These are phyloP conservation scores for Colletotrichum salicis DNA, from an alignment of 2,329 filamentous ascomycete species.

Conservation along the genomic window DNA sequence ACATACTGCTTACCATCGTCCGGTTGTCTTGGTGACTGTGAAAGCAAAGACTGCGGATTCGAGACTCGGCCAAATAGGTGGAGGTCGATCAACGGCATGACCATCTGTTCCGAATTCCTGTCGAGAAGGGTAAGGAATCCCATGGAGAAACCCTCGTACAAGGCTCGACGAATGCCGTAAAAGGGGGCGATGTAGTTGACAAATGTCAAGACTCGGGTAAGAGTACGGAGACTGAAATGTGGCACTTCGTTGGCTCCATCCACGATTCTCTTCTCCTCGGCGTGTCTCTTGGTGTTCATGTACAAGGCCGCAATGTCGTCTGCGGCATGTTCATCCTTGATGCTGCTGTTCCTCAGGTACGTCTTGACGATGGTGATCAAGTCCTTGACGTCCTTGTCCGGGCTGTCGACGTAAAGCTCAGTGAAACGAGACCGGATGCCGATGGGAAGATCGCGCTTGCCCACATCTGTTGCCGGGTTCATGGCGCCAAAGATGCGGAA, in stretches of 20 bases:
- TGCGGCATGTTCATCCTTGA: slow-evolving; percentile 77
- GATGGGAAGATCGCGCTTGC: slow-evolving; percentile 91
- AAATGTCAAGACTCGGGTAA: slow-evolving; percentile 90
- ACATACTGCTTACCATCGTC: slow-evolving; percentile 82
- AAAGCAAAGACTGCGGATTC: slow-evolving; percentile 78
- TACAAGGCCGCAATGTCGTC: slow-evolving; percentile 89
- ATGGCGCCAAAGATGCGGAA: slow-evolving; percentile 98
- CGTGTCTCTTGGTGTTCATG: slow-evolving; percentile 84
- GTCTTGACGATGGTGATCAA: slow-evolving; percentile 87
- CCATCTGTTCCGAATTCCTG: slow-evolving; percentile 79
- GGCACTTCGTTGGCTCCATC: slow-evolving; percentile 96
- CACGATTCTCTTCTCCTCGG: slow-evolving; percentile 84
- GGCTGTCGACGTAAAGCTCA: slow-evolving; percentile 92
- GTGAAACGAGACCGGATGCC: slow-evolving; percentile 93
- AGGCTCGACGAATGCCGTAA: slow-evolving; percentile 84
- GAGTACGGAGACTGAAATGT: slow-evolving; percentile 94
- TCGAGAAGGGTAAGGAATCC: slow-evolving; percentile 93
- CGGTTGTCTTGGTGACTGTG: slow-evolving; percentile 81
- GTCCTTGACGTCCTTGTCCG: slow-evolving; percentile 87
- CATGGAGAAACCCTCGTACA: slow-evolving; percentile 98
- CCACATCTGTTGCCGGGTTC: slow-evolving; percentile 98
- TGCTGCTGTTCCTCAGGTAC: slow-evolving; percentile 80
- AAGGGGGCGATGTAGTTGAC: slow-evolving; percentile 84
- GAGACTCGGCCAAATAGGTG: slow-evolving; percentile 79
- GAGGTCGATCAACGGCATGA: slow-evolving; percentile 83